A percentile compares a stretch with the other conserved stretches of the same genome.
Evolutionary conservation across 2,329 filamentous ascomycete genomes (phyloP).

Genomic region (Zasmidium citrigriseum): DNA sequence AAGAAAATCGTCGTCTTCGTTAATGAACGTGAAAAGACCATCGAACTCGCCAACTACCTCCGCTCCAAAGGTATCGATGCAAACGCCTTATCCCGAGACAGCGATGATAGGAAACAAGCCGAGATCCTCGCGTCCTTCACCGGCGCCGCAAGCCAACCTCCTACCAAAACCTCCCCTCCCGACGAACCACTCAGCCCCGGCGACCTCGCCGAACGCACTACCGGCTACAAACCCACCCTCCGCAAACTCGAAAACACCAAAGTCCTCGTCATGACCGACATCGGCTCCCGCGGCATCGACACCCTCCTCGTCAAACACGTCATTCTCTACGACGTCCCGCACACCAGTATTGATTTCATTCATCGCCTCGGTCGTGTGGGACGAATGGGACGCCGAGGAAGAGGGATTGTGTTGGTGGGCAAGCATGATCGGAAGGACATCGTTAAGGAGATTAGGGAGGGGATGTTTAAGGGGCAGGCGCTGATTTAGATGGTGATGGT

Average conservation of each 20-base stretch:
- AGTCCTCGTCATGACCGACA: constrained; percentile 90
- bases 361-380: constrained; percentile 90
- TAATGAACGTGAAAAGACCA: constrained; percentile 89
- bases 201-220: constrained; percentile 7
- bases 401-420: constrained; percentile 87
- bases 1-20: constrained; percentile 94
- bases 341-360: constrained; percentile 97
- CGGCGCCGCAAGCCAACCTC: constrained; percentile 17
- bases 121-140: constrained; percentile 79
- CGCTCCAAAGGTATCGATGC: constrained; percentile 85
- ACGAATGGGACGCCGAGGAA: constrained; percentile 85
- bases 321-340: constrained; percentile 94
- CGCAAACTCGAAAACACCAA: constrained; percentile 73
- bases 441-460: constrained; percentile 87
- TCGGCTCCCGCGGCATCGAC: constrained; percentile 91
- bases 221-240: neutral
- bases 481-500: constrained; percentile 37
- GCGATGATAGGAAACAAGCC: constrained; percentile 72
- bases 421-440: constrained; percentile 87
- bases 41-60: constrained; percentile 78
- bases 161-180: neutral
- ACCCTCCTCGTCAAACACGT: constrained; percentile 89
- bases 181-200: constrained; percentile 9
- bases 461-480: constrained; percentile 54
- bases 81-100: constrained; percentile 81